Percentiles rank a stretch among this genome's conserved stretches.
phyloP scores from a whole-genome alignment of 164 flowering plant genomes.

The Sedum album region DNA sequence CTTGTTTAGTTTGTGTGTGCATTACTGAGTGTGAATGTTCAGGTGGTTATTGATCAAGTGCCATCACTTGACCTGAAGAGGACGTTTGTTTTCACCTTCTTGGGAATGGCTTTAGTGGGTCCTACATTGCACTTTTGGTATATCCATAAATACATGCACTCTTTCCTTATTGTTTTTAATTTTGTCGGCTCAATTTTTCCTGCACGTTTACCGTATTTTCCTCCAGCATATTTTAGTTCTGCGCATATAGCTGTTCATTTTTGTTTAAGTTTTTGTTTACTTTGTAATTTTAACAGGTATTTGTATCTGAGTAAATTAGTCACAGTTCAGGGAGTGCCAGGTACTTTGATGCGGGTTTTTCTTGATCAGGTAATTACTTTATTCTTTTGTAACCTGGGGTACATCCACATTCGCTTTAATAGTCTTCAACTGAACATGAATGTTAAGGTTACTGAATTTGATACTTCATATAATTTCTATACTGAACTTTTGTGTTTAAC shows the following conservation, averaged over 20 bases:
- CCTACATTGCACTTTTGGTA: constrained; percentile 96
- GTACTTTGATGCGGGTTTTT: constrained; percentile 62
- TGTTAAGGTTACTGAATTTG: neutral
- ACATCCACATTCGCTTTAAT: neutral
- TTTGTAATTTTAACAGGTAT: constrained; percentile 39
- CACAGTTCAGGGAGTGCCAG: constrained; percentile 56
- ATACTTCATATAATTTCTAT: neutral
- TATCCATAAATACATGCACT: neutral
- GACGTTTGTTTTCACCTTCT: constrained; percentile 55
- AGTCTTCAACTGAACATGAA: neutral
- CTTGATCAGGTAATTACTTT: constrained; percentile 58
- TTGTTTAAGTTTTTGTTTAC: neutral
- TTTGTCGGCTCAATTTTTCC: neutral
- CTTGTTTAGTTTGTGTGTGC: neutral
- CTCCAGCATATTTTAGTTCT: neutral
- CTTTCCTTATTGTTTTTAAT: neutral
- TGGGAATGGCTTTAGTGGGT: constrained; percentile 84
- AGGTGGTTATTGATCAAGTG: constrained; percentile 66
- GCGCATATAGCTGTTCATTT: neutral
- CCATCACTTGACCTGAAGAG: constrained; percentile 63
- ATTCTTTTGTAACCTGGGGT: neutral
- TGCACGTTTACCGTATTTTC: too few species aligned
- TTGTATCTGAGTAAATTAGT: constrained; percentile 60
- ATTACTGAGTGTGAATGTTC: constrained; percentile 8
- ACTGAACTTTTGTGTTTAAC: neutral